Conservation (phyloP, 2,329 filamentous ascomycete species). For the Amesomyces nigricolor region DNA sequence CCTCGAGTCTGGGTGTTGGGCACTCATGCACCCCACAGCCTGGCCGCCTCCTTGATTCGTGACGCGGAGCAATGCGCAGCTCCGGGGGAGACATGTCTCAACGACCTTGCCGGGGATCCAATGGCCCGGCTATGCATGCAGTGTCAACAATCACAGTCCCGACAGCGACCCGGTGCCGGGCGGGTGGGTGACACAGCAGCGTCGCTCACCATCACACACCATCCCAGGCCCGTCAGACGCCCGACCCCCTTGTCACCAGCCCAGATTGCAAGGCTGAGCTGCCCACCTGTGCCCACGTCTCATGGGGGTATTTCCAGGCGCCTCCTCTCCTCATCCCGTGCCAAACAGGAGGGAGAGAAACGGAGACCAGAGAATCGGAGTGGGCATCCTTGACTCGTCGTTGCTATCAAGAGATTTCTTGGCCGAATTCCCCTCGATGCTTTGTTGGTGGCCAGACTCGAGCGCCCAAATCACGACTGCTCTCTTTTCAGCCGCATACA, state of each 20-base stretch:
- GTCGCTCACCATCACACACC: constrained; percentile 12
- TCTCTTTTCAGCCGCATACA: constrained; percentile 5
- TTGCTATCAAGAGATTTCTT: too few species aligned
- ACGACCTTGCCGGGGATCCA: background rate
- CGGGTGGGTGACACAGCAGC: constrained; percentile 18
- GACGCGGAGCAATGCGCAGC: constrained; percentile 1
- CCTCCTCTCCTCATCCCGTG: too few species aligned
- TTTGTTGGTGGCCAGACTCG: too few species aligned
- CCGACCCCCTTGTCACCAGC: background rate
- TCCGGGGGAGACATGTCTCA: background rate
- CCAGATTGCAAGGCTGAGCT: constrained; percentile 1
- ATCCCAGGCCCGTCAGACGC: too few species aligned
- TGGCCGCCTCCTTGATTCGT: background rate
- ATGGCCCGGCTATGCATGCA: constrained; percentile 11
- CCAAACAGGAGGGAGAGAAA: too few species aligned
- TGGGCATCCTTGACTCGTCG: too few species aligned
- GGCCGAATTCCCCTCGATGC: too few species aligned
- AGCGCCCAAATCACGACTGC: background rate
- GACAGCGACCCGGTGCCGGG: background rate
- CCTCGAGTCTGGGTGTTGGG: constrained; percentile 14
- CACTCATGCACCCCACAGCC: constrained; percentile 18
- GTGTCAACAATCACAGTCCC: constrained; percentile 14
- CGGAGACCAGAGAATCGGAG: too few species aligned
- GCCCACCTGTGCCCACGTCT: background rate
- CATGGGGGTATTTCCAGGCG: too few species aligned